Evolutionary conservation across 257 asterid species (phyloP), one percentile per base, ranked within the genome.

Genomic region (Knoxia roxburghii): DNA sequence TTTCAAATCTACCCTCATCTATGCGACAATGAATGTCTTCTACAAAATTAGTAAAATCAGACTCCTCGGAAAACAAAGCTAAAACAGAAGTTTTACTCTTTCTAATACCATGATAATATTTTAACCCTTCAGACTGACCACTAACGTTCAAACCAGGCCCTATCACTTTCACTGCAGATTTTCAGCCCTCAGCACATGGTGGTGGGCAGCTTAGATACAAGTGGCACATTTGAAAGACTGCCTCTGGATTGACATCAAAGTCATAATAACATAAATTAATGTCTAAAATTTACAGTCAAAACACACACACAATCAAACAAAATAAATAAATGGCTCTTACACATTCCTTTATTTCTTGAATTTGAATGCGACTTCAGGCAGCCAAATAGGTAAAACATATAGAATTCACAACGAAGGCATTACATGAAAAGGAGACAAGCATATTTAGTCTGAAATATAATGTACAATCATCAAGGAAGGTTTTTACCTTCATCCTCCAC

Each of bases 401-500:
- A 64, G 4, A 63, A 63, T 9, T 57, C 20, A 57, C 18, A 21
- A 13, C 26, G 17, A 2, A 29, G 29, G 29, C 40, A 27, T 58
- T 21, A 32, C n/a, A 49, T 7, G 35, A 13, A n/a, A 40, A 57
- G 9, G 46, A 4, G 7, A 49, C 27, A 13, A 11, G 61, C 46
- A 56, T 21, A 72, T 33, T 60, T 29, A 62, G 66, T 30, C 57
- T 6, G 30, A 48, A 48, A 32, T 30, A 7, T 20, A 29, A 1
- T 12, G 27, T 46, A 1, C 2, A 24, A 43, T 64, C 26, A 27
- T 18, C 26, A 51, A 23, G 26, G 63, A 57, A n/a, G n/a, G 37
- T 29, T 30, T 15, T 74, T 72, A 90, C 99, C 96, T 88, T 94
- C 99, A 79, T 90, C 96, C 72, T 76, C 84, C 64, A 88, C 84